phyloP scores from a whole-genome alignment of 2,329 filamentous ascomycete genomes.

The Podosphaera fusca region DNA sequence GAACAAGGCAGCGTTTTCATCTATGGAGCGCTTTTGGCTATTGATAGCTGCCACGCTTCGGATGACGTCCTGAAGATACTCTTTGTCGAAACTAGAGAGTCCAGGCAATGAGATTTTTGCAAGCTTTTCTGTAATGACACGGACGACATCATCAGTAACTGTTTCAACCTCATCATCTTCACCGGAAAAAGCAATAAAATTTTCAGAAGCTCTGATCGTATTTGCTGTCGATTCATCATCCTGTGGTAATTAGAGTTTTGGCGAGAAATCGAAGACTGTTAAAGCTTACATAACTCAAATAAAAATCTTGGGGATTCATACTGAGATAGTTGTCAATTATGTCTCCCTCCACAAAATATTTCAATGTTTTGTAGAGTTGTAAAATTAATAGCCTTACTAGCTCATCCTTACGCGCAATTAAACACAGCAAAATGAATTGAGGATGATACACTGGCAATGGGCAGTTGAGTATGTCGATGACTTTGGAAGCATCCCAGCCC shows the following conservation, averaged over 20 bases:
- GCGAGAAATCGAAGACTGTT: not conserved
- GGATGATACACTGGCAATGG: constrained; percentile 81
- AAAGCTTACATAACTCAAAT: constrained; percentile 16
- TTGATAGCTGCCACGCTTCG: constrained; percentile 71
- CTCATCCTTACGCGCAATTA: constrained; percentile 51
- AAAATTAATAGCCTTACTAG: constrained; percentile 53
- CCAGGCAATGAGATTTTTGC: constrained; percentile 52
- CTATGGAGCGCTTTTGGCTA: constrained; percentile 68
- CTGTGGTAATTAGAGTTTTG: constrained; percentile 7
- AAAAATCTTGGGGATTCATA: constrained; percentile 36
- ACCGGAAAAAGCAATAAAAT: constrained; percentile 25
- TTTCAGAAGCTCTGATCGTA: constrained; percentile 11
- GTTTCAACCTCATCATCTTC: constrained; percentile 33
- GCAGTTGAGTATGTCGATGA: constrained; percentile 65
- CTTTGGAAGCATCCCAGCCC: constrained; percentile 45
- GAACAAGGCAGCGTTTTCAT: constrained; percentile 50
- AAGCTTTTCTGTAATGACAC: constrained; percentile 53
- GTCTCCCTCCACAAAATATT: constrained; percentile 67
- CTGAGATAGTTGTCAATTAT: constrained; percentile 56
- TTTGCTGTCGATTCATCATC: constrained; percentile 5
- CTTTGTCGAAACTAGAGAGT: constrained; percentile 66
- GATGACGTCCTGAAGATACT: constrained; percentile 61
- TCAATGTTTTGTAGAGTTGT: constrained; percentile 50
- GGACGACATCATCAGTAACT: constrained; percentile 49
- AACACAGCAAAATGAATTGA: constrained; percentile 69